phyloP scores from a whole-genome alignment of 306 rosid species.

The Vigna reflexopilosa region DNA sequence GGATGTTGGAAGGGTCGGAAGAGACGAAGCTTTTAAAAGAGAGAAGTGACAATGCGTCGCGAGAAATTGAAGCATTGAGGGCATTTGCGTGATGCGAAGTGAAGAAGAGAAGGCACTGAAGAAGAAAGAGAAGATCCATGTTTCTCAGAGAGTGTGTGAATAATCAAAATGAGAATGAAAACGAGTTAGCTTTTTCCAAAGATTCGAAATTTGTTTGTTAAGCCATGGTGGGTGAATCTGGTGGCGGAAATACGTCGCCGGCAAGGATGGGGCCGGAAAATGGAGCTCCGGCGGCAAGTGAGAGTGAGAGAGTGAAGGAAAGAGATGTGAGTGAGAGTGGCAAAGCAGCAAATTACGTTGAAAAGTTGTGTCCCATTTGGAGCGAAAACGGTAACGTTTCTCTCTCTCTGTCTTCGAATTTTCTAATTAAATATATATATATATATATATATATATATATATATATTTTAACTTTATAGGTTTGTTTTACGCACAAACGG shows the following conservation, averaged over 20 bases:
- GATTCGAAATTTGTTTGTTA: neutral
- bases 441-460: too few species aligned
- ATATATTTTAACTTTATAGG: neutral
- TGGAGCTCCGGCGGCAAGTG: constrained; percentile 17
- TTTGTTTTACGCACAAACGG: neutral
- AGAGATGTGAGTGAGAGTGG: constrained; percentile 10
- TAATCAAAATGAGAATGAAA: neutral
- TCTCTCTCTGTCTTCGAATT: constrained; percentile 3
- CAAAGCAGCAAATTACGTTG: constrained; percentile 43
- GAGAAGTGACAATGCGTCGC: constrained; percentile 67
- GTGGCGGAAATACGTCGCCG: constrained; percentile 39
- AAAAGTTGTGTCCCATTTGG: constrained; percentile 43
- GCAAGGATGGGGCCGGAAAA: constrained; percentile 36
- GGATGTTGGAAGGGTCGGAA: constrained; percentile 50
- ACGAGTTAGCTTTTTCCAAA: constrained; percentile 22
- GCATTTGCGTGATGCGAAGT: constrained; percentile 40
- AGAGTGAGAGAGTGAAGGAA: neutral
- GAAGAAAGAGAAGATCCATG: constrained; percentile 47
- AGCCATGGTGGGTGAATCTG: constrained; percentile 23
- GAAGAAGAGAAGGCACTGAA: constrained; percentile 21
- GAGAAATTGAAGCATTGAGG: constrained; percentile 24
- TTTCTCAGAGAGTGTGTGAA: neutral
- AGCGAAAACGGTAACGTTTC: constrained; percentile 50
- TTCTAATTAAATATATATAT: neutral
- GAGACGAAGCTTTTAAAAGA: constrained; percentile 52